Evolutionary conservation across 306 rosid species (phyloP), one percentile per base, ranked within the genome.

Genomic region (Quercus wislizeni): DNA sequence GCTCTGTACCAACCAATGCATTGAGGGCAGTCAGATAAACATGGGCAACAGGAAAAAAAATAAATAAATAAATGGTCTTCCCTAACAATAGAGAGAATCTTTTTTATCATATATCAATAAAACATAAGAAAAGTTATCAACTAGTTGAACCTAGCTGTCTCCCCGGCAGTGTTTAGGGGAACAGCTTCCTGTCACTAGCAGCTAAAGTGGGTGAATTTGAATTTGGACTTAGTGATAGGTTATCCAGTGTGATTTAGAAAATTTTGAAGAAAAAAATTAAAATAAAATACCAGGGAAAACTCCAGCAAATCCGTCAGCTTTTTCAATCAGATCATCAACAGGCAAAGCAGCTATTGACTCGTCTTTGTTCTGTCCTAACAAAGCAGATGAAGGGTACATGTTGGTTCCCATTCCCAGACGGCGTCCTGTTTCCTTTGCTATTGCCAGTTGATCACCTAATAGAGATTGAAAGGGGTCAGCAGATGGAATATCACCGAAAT

Each of bases 361-460:
- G 4, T 89, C 96, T 74, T 86, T 92, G 64, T 91, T 83, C 83
- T 89, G 86, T 67, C 97, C 97, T 80, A 91, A 76, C 51, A 92
- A 87, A 69, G 92, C 71, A 15, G 96, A 88, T 61, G 97, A 90
- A 55, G 97, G 97, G 80, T 92, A 91, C 96, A 92, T 92, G 85
- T 92, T 92, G 76, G 92, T 92, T 79, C 97, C 97, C 97, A 91
- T 92, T 74, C 97, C 97, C 2, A 92, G 82, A 12, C 96, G 92
- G 3, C 97, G 93, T 25, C 97, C 98, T 0, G 98, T 93, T 83
- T 93, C 98, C 82, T 91, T 93, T 19, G 74, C 98, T 90, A 91
- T 93, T 43, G 97, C 93, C 12, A 93, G 85, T 78, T 93, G 98
- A 85, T 93, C 98, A 59, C 98, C 97, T 92, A 69, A 77, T 19